Base-by-base conservation (phyloP, 345 rosid species). In the Erodium maritimum region DNA sequence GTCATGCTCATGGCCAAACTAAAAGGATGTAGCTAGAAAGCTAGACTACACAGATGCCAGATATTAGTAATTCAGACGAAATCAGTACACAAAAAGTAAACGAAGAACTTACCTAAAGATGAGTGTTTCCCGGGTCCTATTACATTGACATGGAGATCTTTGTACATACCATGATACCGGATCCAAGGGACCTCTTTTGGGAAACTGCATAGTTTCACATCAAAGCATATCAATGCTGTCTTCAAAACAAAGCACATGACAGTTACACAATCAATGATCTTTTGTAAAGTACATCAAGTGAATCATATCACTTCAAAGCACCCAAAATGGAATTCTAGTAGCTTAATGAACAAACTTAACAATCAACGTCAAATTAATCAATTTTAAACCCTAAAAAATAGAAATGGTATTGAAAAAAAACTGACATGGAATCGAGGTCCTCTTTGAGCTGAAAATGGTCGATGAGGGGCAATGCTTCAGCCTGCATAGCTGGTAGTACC, bases 161-260 rank as follows among this genome's bases (percentile, higher is more conserved):
- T 86, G 77, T 84, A 88, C 52, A 21, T 23, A 53, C 96, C 95
- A 64, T 70, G 78, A 69, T 86, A 89, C 62, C 87, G 69, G 62
- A 89, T 53, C 96, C 98, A 91, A 23, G 96, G 77, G 53, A 83
- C 81, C 52, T 84, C 96, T 69, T 79, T 55, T 12, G 95, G 95
- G 63, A 84, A 88, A 72, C 98, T 91, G 76, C 72, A 70, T 25
- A 23, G 24, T 19, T n/a, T 16, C 48, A 42, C 3, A n/a, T 21
- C 51, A 24, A 61, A 65, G 22, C 25, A 45, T 20, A 45, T 53
- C 21, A 13, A 11, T n/a, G 37, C 9, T 8, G 24, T 21, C 19
- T 19, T 23, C 25, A 50, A 29, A 23, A 60, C 14, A 22, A 23
- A 34, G 13, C 25, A 25, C 9, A 16, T 21, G 48, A 4, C 7